Evolutionary conservation across 2,329 filamentous ascomycete species (phyloP).

Genomic region (Xylariaceae sp.): DNA sequence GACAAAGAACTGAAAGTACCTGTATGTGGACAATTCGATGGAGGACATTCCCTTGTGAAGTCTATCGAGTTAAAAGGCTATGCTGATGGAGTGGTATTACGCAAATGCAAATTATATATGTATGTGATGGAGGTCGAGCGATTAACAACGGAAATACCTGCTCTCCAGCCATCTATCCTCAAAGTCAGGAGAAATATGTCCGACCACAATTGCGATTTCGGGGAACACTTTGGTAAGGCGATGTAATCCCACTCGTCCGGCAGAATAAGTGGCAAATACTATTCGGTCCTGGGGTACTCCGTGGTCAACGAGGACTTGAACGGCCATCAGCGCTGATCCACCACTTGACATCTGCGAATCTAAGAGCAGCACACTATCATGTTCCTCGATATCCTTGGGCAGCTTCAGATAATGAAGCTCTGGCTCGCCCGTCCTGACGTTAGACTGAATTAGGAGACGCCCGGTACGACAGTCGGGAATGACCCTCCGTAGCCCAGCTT

Average conservation of each 20-base stretch:
- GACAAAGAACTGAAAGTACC: too few species aligned
- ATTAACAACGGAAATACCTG: slow-evolving; percentile 81
- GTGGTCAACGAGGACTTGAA: slow-evolving; percentile 92
- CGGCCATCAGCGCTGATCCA: slow-evolving; percentile 83
- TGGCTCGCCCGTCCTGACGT: slow-evolving; percentile 78
- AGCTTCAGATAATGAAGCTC: slow-evolving; percentile 88
- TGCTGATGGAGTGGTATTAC: too few species aligned
- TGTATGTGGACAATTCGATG: too few species aligned
- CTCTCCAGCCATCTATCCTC: slow-evolving; percentile 88
- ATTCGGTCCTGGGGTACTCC: slow-evolving; percentile 81
- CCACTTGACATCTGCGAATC: slow-evolving; percentile 95
- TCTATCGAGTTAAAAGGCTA: too few species aligned
- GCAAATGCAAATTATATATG: too few species aligned
- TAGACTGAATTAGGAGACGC: slow-evolving; percentile 85
- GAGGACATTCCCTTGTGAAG: too few species aligned
- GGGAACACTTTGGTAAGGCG: slow-evolving; percentile 86
- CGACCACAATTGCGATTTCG: slow-evolving; percentile 79
- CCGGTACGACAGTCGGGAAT: slow-evolving; percentile 91
- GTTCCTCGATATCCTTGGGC: slow-evolving; percentile 65
- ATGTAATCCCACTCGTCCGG: slow-evolving; percentile 78
- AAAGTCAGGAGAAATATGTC: slow-evolving; percentile 73
- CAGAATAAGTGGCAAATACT: slow-evolving; percentile 89
- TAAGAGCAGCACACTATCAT: slow-evolving; percentile 79
- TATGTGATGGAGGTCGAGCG: neutral
- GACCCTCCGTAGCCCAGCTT: slow-evolving; percentile 81